Evolutionary conservation across 257 asterid genomes (phyloP).

Genomic region (Solanum bukasovii): DNA sequence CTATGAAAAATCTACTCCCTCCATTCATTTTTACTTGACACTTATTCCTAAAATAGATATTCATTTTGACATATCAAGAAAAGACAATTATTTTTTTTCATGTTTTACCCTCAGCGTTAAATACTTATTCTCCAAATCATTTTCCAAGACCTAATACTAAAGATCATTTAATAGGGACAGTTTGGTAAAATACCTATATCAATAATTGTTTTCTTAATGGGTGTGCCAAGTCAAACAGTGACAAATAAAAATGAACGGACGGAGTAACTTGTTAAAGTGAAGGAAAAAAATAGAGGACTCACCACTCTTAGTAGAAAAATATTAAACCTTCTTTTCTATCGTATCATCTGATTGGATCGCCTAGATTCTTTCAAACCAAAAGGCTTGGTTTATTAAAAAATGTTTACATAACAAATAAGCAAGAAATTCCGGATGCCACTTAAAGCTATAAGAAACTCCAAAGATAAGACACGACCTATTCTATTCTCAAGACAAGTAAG

Average conservation of each 20-base stretch:
- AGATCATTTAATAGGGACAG: no score
- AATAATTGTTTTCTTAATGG: no score
- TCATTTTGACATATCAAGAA: no score
- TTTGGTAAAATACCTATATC: no score
- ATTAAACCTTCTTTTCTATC: background rate
- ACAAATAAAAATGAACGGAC: no score
- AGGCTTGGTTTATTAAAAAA: background rate
- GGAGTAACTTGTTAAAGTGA: background rate
- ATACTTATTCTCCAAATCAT: no score
- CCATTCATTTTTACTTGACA: no score
- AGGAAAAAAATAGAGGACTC: background rate
- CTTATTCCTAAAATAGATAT: no score
- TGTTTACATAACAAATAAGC: background rate
- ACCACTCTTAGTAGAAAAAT: background rate
- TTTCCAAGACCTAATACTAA: no score
- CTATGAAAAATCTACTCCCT: background rate
- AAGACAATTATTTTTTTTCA: no score
- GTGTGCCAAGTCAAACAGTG: no score
- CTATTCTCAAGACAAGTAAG: background rate
- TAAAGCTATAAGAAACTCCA: background rate
- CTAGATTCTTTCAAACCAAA: background rate
- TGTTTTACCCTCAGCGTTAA: no score
- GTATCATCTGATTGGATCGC: background rate
- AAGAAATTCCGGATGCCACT: background rate
- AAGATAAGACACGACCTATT: background rate